Evolutionary conservation across 1,284 basidiomycete species (phyloP).

Genomic region (Puccinia triticina): DNA sequence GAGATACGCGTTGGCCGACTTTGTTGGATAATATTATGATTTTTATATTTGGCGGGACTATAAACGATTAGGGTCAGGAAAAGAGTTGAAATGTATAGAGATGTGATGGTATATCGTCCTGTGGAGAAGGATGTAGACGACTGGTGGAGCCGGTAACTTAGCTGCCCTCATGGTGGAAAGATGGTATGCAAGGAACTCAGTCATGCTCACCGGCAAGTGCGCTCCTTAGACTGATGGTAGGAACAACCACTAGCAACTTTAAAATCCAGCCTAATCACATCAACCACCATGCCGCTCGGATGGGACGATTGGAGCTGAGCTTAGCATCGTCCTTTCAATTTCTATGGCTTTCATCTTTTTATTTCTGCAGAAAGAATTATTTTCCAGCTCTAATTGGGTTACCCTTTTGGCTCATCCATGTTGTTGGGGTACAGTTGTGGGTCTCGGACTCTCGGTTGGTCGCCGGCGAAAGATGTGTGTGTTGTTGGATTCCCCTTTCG

Average conservation of each 20-base stretch:
- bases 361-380: neutral
- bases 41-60: neutral
- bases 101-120: neutral
- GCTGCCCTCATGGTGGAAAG: neutral
- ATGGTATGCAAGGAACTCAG: constrained; percentile 14
- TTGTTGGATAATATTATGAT: neutral
- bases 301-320: neutral
- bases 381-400: no score
- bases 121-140: neutral
- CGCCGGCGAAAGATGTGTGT: no score
- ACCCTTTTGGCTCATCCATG: no score
- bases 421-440: no score
- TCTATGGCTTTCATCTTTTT: neutral
- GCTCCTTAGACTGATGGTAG: neutral
- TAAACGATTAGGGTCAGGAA: neutral
- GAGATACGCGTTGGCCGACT: neutral
- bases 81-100: neutral
- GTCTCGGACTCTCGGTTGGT: no score
- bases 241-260: neutral
- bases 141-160: neutral
- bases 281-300: neutral
- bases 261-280: neutral
- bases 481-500: no score
- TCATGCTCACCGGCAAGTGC: constrained; percentile 4
- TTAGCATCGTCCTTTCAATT: neutral